phyloP scores from a whole-genome alignment of 179 eudicot species.

The Drosera spatulata region DNA sequence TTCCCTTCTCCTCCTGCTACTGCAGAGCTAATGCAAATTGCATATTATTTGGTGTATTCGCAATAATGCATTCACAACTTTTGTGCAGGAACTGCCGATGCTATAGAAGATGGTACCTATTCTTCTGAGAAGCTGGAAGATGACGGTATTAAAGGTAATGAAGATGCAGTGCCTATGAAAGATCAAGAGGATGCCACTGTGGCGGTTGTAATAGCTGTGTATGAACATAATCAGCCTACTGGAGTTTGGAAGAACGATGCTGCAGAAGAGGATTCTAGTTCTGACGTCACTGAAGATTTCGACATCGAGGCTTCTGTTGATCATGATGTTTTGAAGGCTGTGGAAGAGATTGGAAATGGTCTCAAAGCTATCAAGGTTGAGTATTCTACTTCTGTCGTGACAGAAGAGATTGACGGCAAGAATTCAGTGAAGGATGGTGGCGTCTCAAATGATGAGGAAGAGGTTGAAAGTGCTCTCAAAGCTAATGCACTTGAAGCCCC shows the following conservation, averaged over 20 bases:
- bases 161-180: background rate
- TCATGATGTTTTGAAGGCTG: background rate
- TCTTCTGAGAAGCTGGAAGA: too few relatives aligned
- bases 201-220: background rate
- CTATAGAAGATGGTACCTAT: too few relatives aligned
- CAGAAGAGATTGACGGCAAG: too few relatives aligned
- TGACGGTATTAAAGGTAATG: background rate
- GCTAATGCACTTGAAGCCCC: too few relatives aligned
- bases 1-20: too few relatives aligned
- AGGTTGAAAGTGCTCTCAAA: too few relatives aligned
- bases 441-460: too few relatives aligned
- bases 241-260: background rate
- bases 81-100: too few relatives aligned
- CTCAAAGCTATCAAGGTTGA: constrained; percentile 2
- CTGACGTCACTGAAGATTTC: background rate
- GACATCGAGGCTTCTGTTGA: background rate
- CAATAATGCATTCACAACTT: too few relatives aligned
- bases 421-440: too few relatives aligned
- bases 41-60: too few relatives aligned
- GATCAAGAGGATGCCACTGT: background rate
- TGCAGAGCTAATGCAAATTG: too few relatives aligned
- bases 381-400: background rate
- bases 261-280: background rate
- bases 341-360: background rate
- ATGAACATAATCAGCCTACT: background rate